A percentile compares a stretch with the other conserved stretches of the same genome.
phyloP scores from a whole-genome alignment of 2,329 filamentous ascomycete species.

The Clathrospora elynae region DNA sequence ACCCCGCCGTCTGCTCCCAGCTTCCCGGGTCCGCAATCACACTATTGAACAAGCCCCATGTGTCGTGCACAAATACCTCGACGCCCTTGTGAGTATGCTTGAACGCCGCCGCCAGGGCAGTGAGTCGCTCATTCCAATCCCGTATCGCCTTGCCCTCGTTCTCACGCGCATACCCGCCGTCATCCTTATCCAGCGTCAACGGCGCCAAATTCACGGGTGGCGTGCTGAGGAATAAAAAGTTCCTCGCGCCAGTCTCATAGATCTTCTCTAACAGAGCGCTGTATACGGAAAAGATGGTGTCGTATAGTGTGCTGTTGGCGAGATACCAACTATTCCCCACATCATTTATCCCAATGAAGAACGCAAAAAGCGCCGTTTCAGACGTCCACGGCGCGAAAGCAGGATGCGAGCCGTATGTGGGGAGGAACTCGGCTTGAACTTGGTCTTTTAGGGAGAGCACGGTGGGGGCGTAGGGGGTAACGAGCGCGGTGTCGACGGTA shows the following conservation, averaged over 20 bases:
- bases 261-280: constrained; percentile 46
- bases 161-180: constrained; percentile 42
- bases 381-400: constrained; percentile 51
- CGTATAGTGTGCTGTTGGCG: constrained; percentile 43
- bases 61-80: constrained; percentile 59
- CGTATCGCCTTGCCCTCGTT: constrained; percentile 53
- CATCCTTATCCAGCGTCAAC: constrained; percentile 47
- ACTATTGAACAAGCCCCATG: constrained; percentile 56
- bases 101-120: constrained; percentile 51
- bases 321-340: constrained; percentile 57
- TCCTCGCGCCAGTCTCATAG: constrained; percentile 54
- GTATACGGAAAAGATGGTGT: constrained; percentile 48
- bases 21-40: constrained; percentile 60
- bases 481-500: constrained; percentile 48
- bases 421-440: constrained; percentile 52
- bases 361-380: constrained; percentile 54
- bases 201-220: constrained; percentile 60
- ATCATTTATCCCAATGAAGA: constrained; percentile 64
- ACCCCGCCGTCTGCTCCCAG: constrained; percentile 56
- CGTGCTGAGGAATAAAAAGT: constrained; percentile 57
- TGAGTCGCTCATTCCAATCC: constrained; percentile 58
- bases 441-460: constrained; percentile 60
- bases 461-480: constrained; percentile 56
- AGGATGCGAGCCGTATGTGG: constrained; percentile 46
- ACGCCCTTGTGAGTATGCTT: constrained; percentile 46